Evolutionary conservation across 208 protist species (phyloP), one percentile per base, ranked within the genome.

Genomic region (Wallacemonas rigidus): DNA sequence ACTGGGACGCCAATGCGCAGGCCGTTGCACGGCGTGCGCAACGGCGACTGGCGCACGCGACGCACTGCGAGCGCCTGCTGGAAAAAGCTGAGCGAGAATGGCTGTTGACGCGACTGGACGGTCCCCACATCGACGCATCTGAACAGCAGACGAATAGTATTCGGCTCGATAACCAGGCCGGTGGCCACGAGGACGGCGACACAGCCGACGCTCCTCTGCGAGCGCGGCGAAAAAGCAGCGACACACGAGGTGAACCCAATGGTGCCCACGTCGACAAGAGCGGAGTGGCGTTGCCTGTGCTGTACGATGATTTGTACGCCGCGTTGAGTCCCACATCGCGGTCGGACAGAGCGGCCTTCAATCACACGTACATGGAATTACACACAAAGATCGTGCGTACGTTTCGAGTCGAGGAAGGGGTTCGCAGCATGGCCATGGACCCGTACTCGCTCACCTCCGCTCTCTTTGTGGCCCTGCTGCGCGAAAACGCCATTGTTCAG

Each of bases 401-500:
- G 15, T 94, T 86, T 77, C 15, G 40, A 15, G 75, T 96, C 0
- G 69, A 88, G 3, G 81, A 70, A 2, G 88, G 88, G 38, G 81
- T 96, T 57, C 86, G 80, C 43, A 63, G 50, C 48, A 48, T 94
- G 35, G 64, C 87, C 6, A 63, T 91, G 41, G 87, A 73, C 50
- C 67, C 61, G 36, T 35, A 15, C 48, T 74, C 75, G 50, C 40
- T 60, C 15, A 74, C 15, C 11, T 47, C 65, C 17, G 51, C 79
- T 74, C 67, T 90, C 47, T 92, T 89, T 58, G 84, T 93, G n/a
- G 81, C 86, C 3, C 77, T 91, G 44, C 68, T 72, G 8, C 75
- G 76, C 26, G 74, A 87, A 50, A 68, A 76, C 9, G 67, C 79
- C 44, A 87, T 96, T 55, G 44, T 86, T 60, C 86, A 94, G 79